A percentile compares a stretch with the other conserved stretches of the same genome.
Evolutionary conservation across 176 grass and related monocot species (phyloP).

Genomic region (Elymus sibiricus): DNA sequence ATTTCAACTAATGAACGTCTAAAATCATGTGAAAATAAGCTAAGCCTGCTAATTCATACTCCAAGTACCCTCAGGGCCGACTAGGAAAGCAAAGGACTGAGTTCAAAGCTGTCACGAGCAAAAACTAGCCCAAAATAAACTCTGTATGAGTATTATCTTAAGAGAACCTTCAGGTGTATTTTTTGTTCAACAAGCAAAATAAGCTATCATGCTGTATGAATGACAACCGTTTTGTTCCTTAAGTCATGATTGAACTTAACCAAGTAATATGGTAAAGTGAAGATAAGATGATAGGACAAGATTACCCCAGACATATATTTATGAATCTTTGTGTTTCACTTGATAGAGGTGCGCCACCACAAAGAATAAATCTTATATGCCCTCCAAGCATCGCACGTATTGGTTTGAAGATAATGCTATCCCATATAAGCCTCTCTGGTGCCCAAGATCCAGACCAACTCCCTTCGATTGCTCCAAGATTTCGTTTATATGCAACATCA

Average conservation of each 20-base stretch:
- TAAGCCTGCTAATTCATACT: not conserved
- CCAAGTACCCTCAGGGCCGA: not conserved
- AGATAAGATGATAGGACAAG: not conserved
- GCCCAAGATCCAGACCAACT: slow-evolving; percentile 71
- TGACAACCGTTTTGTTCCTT: not conserved
- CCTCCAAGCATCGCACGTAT: slow-evolving; percentile 75
- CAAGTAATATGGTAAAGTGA: not conserved
- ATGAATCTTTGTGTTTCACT: slow-evolving; percentile 88
- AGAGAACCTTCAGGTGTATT: not conserved
- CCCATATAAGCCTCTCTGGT: slow-evolving; percentile 72
- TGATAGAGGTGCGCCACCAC: slow-evolving; percentile 81
- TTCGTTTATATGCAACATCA: slow-evolving; percentile 64
- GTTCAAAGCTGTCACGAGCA: not conserved
- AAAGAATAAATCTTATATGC: slow-evolving; percentile 70
- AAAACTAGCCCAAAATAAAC: not conserved
- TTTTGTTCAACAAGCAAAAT: not conserved
- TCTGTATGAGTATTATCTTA: not conserved
- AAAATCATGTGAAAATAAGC: not conserved
- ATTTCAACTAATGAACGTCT: not conserved
- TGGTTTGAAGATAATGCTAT: slow-evolving; percentile 59
- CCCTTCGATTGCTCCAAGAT: slow-evolving; percentile 62
- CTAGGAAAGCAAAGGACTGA: not conserved
- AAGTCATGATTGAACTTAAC: not conserved
- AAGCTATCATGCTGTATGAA: not conserved
- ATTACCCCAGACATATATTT: slow-evolving; percentile 91